Conservation (phyloP, 202 grass and related monocot genomes). For the Digitaria exilis region DNA sequence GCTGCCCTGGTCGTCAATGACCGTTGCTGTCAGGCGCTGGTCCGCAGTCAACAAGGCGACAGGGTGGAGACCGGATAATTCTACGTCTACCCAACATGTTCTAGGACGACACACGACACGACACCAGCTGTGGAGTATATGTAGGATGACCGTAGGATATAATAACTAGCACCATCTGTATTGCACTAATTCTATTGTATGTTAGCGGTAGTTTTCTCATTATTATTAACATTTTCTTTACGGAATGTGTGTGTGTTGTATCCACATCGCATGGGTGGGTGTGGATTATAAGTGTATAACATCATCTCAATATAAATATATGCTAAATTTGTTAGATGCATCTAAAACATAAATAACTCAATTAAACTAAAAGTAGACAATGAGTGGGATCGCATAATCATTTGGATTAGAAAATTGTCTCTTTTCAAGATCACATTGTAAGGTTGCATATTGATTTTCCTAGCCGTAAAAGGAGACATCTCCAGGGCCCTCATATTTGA, state of each 20-base stretch:
- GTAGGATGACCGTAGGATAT: too few relatives aligned
- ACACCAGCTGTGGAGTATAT: neutral
- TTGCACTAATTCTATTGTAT: too few relatives aligned
- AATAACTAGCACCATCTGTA: too few relatives aligned
- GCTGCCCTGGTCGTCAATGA: conserved; percentile 33
- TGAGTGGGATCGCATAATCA: too few relatives aligned
- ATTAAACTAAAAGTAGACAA: too few relatives aligned
- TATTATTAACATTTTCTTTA: neutral
- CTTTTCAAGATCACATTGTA: too few relatives aligned
- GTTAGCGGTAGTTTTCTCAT: neutral
- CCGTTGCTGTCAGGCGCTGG: conserved; percentile 37
- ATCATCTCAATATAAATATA: neutral
- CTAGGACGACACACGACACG: neutral
- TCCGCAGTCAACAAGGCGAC: conserved; percentile 38
- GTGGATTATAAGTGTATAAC: neutral
- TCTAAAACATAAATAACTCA: too few relatives aligned
- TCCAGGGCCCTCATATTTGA: too few relatives aligned
- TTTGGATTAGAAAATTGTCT: too few relatives aligned
- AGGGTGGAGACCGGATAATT: conserved; percentile 1
- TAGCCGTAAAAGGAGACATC: too few relatives aligned
- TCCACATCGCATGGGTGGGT: neutral
- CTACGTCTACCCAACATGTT: conserved; percentile 18
- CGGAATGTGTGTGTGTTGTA: neutral
- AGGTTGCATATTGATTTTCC: too few relatives aligned
- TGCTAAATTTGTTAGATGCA: neutral